Evolutionary conservation across 2,329 filamentous ascomycete genomes (phyloP).

Genomic region (Botrytis porri): DNA sequence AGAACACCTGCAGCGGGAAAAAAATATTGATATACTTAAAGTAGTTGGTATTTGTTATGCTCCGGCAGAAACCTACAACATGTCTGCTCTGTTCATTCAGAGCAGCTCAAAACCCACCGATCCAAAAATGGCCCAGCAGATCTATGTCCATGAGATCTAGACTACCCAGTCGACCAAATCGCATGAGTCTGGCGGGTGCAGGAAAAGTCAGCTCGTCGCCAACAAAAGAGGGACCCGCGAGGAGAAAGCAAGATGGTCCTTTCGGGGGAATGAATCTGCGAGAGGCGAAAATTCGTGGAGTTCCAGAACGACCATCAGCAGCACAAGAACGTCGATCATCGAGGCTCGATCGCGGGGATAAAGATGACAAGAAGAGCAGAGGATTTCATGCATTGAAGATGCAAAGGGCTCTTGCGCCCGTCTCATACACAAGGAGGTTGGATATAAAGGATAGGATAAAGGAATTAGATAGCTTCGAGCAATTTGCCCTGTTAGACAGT

Average conservation of each 20-base stretch:
- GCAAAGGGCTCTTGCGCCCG: conserved; percentile 73
- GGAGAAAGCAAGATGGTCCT: conserved; percentile 48
- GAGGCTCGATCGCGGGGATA: conserved; percentile 22
- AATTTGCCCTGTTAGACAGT: conserved; percentile 71
- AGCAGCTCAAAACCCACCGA: conserved; percentile 52
- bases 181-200: conserved; percentile 33
- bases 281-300: conserved; percentile 44
- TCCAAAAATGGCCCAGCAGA: conserved; percentile 29
- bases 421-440: conserved; percentile 69
- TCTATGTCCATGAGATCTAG: conserved; percentile 24
- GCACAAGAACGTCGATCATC: conserved; percentile 21
- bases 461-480: conserved; percentile 73
- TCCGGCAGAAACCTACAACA: conserved; percentile 30
- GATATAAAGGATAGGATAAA: conserved; percentile 54
- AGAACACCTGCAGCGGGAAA: neutral
- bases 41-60: conserved; percentile 25
- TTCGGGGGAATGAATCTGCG: conserved; percentile 60
- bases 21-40: neutral
- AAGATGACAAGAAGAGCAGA: conserved; percentile 41
- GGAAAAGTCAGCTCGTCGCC: conserved; percentile 26
- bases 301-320: conserved; percentile 39
- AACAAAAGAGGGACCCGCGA: conserved; percentile 34
- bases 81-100: conserved; percentile 52
- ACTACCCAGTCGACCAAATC: conserved; percentile 26
- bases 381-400: conserved; percentile 81